Evolutionary conservation across 176 grass and related monocot species (phyloP).

Genomic region (Cenchrus fungigraminus): DNA sequence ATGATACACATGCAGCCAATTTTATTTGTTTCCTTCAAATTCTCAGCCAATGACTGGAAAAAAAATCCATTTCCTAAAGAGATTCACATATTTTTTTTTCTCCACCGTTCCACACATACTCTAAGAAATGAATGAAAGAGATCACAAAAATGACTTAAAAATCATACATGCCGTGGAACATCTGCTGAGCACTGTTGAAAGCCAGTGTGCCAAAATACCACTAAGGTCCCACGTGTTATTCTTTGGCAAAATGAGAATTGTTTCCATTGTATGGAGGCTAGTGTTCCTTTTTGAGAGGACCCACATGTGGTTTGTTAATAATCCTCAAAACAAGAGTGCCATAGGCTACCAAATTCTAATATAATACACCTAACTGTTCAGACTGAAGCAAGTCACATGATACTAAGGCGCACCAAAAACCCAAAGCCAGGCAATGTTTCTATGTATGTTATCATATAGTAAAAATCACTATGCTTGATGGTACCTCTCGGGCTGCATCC

Average conservation of each 20-base stretch:
- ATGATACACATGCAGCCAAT: not conserved
- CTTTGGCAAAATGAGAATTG: conserved; percentile 3
- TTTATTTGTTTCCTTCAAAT: not conserved
- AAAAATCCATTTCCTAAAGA: not conserved
- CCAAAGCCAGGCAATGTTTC: not conserved
- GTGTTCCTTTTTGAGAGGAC: not conserved
- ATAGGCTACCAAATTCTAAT: conserved; percentile 33
- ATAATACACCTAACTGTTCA: conserved; percentile 13
- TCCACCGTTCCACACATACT: not conserved
- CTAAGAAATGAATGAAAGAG: not conserved
- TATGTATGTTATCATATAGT: conserved; percentile 4
- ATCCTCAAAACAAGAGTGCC: not conserved
- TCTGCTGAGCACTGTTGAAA: conserved; percentile 2
- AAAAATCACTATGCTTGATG: conserved; percentile 35
- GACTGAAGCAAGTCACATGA: conserved; percentile 8
- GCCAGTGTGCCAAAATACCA: not conserved
- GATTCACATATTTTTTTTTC: not conserved
- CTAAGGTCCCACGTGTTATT: not conserved
- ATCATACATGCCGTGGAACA: not conserved
- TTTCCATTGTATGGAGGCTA: conserved; percentile 12
- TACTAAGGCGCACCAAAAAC: conserved; percentile 6
- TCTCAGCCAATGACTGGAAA: not conserved
- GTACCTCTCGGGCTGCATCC: conserved; percentile 99
- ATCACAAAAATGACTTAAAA: conserved; percentile 1
- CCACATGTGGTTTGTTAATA: conserved; percentile 3